Percentiles rank a stretch among this genome's conserved stretches.
These are phyloP conservation scores for Oldenlandia corymbosa DNA, from an alignment of 257 asterid genomes.

Conservation along the genomic window DNA sequence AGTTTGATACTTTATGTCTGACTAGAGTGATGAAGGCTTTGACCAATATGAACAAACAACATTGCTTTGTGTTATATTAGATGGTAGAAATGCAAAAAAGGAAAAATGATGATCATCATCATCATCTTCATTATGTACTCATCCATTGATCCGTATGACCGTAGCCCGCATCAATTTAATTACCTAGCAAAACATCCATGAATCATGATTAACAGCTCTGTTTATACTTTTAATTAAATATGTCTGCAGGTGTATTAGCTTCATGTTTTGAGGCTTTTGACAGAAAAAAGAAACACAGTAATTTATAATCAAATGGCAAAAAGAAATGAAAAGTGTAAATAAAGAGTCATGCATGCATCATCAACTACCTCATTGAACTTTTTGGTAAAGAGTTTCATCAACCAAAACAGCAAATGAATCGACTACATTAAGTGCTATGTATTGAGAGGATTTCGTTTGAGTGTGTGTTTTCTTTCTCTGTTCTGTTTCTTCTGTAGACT, in stretches of 20 bases:
- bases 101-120: slow-evolving; percentile 9
- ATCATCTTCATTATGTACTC: background rate
- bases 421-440: slow-evolving; percentile 1
- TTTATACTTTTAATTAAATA: too few relatives aligned
- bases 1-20: slow-evolving; percentile 16
- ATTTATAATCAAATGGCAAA: too few relatives aligned
- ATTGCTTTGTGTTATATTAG: slow-evolving; percentile 3
- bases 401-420: background rate
- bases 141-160: background rate
- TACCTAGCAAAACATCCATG: too few relatives aligned
- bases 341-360: background rate
- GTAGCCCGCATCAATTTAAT: too few relatives aligned
- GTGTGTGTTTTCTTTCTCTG: slow-evolving; percentile 10
- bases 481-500: slow-evolving; percentile 2
- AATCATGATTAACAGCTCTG: too few relatives aligned
- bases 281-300: too few relatives aligned
- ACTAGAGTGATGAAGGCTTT: slow-evolving; percentile 18
- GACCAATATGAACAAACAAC: slow-evolving; percentile 24
- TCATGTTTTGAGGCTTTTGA: too few relatives aligned
- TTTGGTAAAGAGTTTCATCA: background rate
- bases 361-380: background rate
- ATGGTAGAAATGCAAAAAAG: background rate
- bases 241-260: too few relatives aligned
- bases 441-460: background rate
- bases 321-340: too few relatives aligned